phyloP scores from a whole-genome alignment of 768 basidiomycete species.

The Termitomyces bulborhizus region DNA sequence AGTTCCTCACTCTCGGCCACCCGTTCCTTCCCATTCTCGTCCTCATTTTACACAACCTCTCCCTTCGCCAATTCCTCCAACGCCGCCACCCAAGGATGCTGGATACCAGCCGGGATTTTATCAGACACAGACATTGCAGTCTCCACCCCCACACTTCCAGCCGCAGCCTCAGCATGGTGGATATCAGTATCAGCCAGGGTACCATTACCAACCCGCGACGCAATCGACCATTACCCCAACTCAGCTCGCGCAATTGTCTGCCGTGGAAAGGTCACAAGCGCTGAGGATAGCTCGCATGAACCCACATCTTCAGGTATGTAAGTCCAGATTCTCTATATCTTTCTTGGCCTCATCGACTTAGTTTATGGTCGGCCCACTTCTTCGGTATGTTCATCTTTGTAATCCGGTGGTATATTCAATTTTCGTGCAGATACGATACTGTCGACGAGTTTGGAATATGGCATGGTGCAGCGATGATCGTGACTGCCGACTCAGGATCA shows the following conservation, averaged over 20 bases:
- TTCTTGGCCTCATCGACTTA: constrained; percentile 17
- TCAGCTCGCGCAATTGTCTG: constrained; percentile 44
- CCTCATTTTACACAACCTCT: constrained; percentile 22
- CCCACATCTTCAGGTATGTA: constrained; percentile 63
- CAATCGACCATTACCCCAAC: constrained; percentile 28
- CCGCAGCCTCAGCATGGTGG: constrained; percentile 10
- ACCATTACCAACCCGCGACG: constrained; percentile 15
- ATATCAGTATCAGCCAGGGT: constrained; percentile 10
- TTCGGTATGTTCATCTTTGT: constrained; percentile 33
- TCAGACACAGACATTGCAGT: constrained; percentile 1
- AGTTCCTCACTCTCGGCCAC: constrained; percentile 24
- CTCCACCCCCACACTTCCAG: not conserved
- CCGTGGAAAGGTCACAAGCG: constrained; percentile 60
- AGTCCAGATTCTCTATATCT: not conserved
- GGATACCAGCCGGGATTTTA: constrained; percentile 8
- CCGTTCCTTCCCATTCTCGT: constrained; percentile 29
- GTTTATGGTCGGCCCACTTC: constrained; percentile 88
- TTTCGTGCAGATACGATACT: constrained; percentile 68
- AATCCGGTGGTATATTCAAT: not conserved
- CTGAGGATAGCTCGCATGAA: constrained; percentile 62
- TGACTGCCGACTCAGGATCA: constrained; percentile 79
- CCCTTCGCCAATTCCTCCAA: constrained; percentile 38
- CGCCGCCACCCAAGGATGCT: constrained; percentile 44
- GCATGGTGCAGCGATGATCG: constrained; percentile 84
- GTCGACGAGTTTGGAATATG: constrained; percentile 72